These are phyloP conservation scores for Epichloe gansuensis DNA, from an alignment of 2,329 filamentous ascomycete genomes.

Conservation along the genomic window DNA sequence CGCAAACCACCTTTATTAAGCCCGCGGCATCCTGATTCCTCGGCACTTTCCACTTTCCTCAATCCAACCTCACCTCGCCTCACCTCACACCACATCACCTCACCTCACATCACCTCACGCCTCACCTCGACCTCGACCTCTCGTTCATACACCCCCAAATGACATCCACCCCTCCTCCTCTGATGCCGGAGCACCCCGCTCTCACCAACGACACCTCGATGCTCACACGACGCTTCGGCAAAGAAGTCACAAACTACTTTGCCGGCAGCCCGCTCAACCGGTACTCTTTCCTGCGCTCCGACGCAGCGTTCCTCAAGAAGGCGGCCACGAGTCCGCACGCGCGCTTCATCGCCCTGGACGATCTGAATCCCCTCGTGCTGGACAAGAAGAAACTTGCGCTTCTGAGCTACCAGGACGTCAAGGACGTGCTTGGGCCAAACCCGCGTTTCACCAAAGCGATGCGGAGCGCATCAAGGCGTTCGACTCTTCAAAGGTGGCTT, in stretches of 20 bases:
- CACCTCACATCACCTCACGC: background rate
- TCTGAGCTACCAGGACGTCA: constrained; percentile 56
- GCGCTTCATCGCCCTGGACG: constrained; percentile 65
- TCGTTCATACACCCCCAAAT: constrained; percentile 12
- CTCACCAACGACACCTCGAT: constrained; percentile 45
- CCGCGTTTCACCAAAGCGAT: constrained; percentile 55
- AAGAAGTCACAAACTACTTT: constrained; percentile 76
- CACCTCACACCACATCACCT: background rate
- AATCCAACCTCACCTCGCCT: no score
- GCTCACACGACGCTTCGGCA: constrained; percentile 66
- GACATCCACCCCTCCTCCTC: constrained; percentile 14
- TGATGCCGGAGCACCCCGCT: constrained; percentile 32
- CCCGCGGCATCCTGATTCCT: background rate
- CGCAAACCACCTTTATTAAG: background rate
- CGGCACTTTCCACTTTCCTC: no score
- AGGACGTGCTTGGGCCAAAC: constrained; percentile 55
- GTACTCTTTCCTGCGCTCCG: constrained; percentile 62
- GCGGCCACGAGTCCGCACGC: constrained; percentile 56
- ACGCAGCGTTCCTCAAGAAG: constrained; percentile 55
- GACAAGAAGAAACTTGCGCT: constrained; percentile 50
- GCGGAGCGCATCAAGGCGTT: constrained; percentile 60
- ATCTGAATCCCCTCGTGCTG: constrained; percentile 60
- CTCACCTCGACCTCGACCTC: background rate
- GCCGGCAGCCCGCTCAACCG: constrained; percentile 67
- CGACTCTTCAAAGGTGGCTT: constrained; percentile 59